Percentiles rank a stretch among this genome's conserved stretches.
Conservation (phyloP, 2,329 filamentous ascomycete species). For the Aschersonia sp. region DNA sequence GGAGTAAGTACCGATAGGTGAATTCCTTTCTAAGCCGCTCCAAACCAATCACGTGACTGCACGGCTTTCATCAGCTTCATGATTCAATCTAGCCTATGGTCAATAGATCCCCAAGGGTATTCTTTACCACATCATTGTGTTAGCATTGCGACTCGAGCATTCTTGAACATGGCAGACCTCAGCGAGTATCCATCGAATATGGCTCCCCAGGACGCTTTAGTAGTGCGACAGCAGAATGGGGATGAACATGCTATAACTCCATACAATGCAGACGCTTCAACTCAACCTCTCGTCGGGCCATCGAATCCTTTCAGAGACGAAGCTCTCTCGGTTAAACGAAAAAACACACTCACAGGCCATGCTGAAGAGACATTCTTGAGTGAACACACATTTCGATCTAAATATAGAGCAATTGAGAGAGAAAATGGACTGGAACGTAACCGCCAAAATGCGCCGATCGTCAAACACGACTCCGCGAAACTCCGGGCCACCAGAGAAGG, state of each 20-base stretch:
- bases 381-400: slow-evolving; percentile 77
- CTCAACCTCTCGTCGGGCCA: slow-evolving; percentile 51
- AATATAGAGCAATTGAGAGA: slow-evolving; percentile 71
- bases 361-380: slow-evolving; percentile 82
- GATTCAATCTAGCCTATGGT: no score
- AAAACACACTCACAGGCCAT: slow-evolving; percentile 71
- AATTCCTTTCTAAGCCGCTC: no score
- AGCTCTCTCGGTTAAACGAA: slow-evolving; percentile 49
- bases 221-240: slow-evolving; percentile 38
- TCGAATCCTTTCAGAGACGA: slow-evolving; percentile 61
- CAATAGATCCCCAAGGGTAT: no score
- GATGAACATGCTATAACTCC: slow-evolving; percentile 46
- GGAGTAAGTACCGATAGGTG: no score
- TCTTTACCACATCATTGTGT: no score
- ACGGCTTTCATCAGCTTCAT: no score
- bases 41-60: no score
- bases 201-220: slow-evolving; percentile 47
- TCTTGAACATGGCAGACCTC: slow-evolving; percentile 38
- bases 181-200: slow-evolving; percentile 52
- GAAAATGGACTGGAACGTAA: slow-evolving; percentile 42
- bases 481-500: slow-evolving; percentile 63
- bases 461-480: slow-evolving; percentile 56
- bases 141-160: no score
- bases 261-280: slow-evolving; percentile 60
- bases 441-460: slow-evolving; percentile 34